These are phyloP conservation scores for Clonostachys byssicola DNA, from an alignment of 2,329 filamentous ascomycete genomes.

Conservation along the genomic window DNA sequence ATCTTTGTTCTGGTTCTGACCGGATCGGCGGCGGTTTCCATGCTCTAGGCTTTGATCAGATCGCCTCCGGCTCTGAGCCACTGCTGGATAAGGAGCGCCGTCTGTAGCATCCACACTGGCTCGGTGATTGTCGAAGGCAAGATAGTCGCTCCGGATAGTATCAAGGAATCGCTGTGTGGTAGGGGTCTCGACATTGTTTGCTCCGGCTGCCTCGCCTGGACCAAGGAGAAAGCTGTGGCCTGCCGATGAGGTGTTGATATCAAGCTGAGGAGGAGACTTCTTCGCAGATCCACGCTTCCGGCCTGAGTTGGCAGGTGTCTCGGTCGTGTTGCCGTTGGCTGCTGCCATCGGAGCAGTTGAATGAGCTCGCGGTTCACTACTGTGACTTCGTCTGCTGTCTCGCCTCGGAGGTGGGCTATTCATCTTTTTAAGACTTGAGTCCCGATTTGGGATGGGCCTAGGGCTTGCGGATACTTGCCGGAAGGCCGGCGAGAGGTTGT, in stretches of 20 bases:
- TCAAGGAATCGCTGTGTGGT: conserved; percentile 10
- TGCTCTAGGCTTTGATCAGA: conserved; percentile 44
- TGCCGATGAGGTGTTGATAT: conserved; percentile 1
- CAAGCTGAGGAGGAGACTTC: conserved; percentile 1
- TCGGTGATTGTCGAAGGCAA: conserved; percentile 7
- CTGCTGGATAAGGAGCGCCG: conserved; percentile 65
- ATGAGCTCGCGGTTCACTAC: conserved; percentile 36
- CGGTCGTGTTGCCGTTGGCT: conserved; percentile 21
- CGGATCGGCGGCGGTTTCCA: conserved; percentile 37
- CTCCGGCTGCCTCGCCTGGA: not conserved
- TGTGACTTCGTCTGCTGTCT: conserved; percentile 34
- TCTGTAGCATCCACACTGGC: conserved; percentile 41
- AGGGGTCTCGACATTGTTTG: conserved; percentile 2
- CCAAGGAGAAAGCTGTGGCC: not conserved
- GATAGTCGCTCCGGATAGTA: conserved; percentile 23
- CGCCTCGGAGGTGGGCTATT: conserved; percentile 25
- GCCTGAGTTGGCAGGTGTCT: not conserved
- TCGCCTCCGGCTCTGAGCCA: conserved; percentile 56
- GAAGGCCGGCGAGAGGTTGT: conserved; percentile 15
- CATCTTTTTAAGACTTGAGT: conserved; percentile 63
- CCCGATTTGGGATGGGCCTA: conserved; percentile 56
- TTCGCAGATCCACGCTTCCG: not conserved
- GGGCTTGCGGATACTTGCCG: conserved; percentile 1
- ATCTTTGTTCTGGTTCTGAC: conserved; percentile 6
- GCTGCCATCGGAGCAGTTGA: conserved; percentile 36